These are phyloP conservation scores for Sporothrix humicola DNA, from an alignment of 2,329 filamentous ascomycete genomes.

Conservation along the genomic window DNA sequence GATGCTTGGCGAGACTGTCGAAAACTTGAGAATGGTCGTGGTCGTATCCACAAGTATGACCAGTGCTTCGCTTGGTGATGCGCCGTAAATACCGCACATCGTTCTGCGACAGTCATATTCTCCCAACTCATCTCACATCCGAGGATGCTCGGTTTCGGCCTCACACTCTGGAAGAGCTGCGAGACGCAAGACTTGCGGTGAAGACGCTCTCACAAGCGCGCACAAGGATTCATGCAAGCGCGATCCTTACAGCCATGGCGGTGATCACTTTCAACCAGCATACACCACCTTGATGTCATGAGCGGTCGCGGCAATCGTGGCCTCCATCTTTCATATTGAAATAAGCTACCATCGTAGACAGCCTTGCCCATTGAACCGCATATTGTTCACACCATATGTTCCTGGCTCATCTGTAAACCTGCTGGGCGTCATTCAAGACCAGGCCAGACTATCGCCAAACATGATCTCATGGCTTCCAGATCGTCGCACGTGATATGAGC, in stretches of 20 bases:
- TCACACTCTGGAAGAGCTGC: not conserved
- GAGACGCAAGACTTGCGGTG: not conserved
- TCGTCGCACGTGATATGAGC: not conserved
- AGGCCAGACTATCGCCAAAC: not conserved
- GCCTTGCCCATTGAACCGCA: not conserved
- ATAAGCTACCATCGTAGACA: not conserved
- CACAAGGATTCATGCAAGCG: no score
- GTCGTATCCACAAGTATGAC: not conserved
- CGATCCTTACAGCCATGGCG: not conserved
- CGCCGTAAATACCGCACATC: not conserved
- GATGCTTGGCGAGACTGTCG: not conserved
- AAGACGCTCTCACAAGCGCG: no score
- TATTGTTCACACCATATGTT: no score
- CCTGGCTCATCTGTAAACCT: no score
- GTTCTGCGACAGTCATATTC: not conserved
- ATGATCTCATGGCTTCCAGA: constrained; percentile 17
- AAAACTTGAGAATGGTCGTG: not conserved
- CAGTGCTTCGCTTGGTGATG: not conserved
- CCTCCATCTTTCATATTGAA: no score
- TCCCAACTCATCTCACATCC: not conserved
- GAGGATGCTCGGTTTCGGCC: not conserved
- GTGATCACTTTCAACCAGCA: not conserved
- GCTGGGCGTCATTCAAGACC: not conserved
- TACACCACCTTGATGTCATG: not conserved
- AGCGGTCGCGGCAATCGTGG: not conserved